Conservation (phyloP, 768 basidiomycete genomes). For the Suillus alpinus region DNA sequence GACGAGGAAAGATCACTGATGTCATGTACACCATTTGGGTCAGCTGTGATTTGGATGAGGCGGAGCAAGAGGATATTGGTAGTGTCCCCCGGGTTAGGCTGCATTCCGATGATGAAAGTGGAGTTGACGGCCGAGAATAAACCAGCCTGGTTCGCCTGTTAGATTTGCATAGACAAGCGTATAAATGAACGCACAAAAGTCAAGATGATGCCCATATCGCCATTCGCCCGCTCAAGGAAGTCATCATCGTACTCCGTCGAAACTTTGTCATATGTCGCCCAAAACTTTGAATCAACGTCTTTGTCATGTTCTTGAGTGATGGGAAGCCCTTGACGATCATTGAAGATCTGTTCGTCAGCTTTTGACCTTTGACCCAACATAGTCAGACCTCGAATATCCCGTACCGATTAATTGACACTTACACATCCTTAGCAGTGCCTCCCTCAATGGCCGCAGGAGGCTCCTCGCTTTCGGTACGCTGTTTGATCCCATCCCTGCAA, state of each 20-base stretch:
- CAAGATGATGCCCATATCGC: constrained; percentile 14
- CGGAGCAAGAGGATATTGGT: constrained; percentile 18
- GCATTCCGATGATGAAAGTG: constrained; percentile 34
- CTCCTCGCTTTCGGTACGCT: no score
- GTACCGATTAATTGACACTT: no score
- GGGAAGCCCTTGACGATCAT: no score
- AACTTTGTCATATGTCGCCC: constrained; percentile 9
- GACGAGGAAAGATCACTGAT: constrained; percentile 5
- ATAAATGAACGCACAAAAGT: constrained; percentile 16
- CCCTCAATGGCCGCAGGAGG: no score
- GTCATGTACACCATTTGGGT: background rate
- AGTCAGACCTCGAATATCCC: no score
- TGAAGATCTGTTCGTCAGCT: no score
- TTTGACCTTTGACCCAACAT: no score
- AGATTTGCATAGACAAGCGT: background rate
- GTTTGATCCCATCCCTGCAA: no score
- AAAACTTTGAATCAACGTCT: constrained; percentile 2
- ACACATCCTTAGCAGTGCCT: no score
- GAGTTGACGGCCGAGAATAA: constrained; percentile 37
- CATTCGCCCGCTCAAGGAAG: constrained; percentile 11
- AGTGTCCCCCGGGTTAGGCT: constrained; percentile 21
- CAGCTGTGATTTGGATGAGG: background rate
- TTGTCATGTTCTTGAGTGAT: constrained; percentile 1
- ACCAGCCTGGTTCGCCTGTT: constrained; percentile 28
- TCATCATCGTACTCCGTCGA: constrained; percentile 11